Evolutionary conservation across 1,284 basidiomycete genomes (phyloP), one percentile per base, ranked within the genome.

Genomic region (Athelia sp.): DNA sequence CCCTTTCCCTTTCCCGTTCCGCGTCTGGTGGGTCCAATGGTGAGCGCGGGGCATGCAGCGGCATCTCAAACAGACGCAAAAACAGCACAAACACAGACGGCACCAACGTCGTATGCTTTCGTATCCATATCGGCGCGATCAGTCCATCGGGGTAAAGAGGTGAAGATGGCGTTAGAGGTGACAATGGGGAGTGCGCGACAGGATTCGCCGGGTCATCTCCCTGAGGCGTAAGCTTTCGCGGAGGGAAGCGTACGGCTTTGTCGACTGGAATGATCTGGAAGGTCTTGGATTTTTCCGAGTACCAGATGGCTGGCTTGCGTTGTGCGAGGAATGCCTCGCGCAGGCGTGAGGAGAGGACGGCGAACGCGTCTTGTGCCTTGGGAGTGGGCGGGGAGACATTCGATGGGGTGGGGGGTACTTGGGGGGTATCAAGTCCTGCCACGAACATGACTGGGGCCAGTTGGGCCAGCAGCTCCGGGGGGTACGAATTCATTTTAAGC

Each of bases 61-160:
- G 73, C 11, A 71, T 71, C 63, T 96, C 92, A 61, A 78, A 92
- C 52, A 98, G 74, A 45, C 87, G 81, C 52, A 90, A 71, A 64
- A 98, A 96, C 45, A 95, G 73, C 4, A 98, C 90, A 65, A 98
- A 97, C 0, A 98, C 93, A 15, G 90, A 85, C 0, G 96, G 95
- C 0, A 98, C 72, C 29, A 96, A 81, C 8, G 92, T 84, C 0
- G 91, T 89, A 61, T 98, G 95, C 68, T 98, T 99, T 43, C 94
- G 79, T 15, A 98, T 84, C 96, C 96, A 99, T 58, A 98, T 92
- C 0, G 95, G 96, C 1, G 95, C 93, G 50, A 99, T 91, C 45
- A 99, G 71, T 1, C 96, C 96, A 64, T 99, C 96, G 0, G 96
- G 96, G 64, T 92, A 81, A 14, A 97, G 73, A 0, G 96, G 95